Percentiles rank a stretch among this genome's conserved stretches.
These are phyloP conservation scores for Tuber aestivum DNA, from an alignment of 495 filamentous ascomycete species.

Conservation along the genomic window DNA sequence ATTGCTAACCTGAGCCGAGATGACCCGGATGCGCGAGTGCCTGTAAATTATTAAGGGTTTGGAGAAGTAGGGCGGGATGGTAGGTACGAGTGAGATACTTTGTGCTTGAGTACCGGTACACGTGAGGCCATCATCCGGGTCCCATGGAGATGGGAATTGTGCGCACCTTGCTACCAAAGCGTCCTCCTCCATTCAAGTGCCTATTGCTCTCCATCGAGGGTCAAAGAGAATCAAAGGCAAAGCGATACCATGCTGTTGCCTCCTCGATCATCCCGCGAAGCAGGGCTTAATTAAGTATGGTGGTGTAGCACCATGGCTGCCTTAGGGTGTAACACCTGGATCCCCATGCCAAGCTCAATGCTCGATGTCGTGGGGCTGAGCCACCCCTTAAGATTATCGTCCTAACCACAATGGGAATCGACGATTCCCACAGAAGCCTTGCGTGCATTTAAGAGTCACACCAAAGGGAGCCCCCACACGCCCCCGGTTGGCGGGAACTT, in stretches of 20 bases:
- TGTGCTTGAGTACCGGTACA: too few relatives aligned
- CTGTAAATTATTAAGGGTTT: not conserved
- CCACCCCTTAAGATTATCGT: not conserved
- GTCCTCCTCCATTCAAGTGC: not conserved
- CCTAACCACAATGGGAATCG: not conserved
- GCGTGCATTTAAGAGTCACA: not conserved
- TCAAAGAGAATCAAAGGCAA: not conserved
- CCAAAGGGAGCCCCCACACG: not conserved
- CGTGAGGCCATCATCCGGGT: not conserved
- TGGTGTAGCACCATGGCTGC: not conserved
- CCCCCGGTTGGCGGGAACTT: not conserved
- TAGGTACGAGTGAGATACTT: not conserved
- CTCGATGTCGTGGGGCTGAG: not conserved
- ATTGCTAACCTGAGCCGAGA: not conserved
- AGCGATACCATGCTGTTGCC: not conserved
- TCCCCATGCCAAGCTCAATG: not conserved
- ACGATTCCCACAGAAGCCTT: not conserved
- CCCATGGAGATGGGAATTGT: not conserved
- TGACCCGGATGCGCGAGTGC: not conserved
- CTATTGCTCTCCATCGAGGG: not conserved
- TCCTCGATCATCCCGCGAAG: not conserved
- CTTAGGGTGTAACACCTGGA: not conserved
- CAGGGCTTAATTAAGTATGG: not conserved
- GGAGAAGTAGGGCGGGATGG: not conserved
- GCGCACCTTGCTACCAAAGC: not conserved